Base-by-base conservation (phyloP, 2,329 filamentous ascomycete species). In the Phialocephala sp. region DNA sequence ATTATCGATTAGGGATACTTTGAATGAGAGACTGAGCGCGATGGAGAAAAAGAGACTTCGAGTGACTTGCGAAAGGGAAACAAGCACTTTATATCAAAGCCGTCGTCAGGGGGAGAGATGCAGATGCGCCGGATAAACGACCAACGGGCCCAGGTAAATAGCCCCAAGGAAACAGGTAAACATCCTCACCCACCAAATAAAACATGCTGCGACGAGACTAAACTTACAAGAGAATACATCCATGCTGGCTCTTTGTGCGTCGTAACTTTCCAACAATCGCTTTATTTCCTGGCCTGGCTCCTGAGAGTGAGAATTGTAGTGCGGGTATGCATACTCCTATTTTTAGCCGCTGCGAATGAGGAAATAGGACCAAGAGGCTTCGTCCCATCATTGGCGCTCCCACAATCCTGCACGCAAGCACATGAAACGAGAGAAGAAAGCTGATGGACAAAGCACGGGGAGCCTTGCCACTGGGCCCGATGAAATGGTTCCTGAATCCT, bases 391-490 rank as follows among this genome's bases (percentile, higher is more conserved):
- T 20, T 39, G 18, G 55, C 36, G 32, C 20, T 57, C 55, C 55
- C 55, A 18, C 27, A 35, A 24, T 54, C 50, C 50, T 54, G 50
- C 55, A 57, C 55, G 55, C 55, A 41, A 57, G 32, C 55, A 57
- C 55, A 57, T 57, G 55, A 57, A 57, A 57, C 52, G 27, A 35
- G 27, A 8, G 35, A 12, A 56, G 27, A 24, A 56, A 35, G 15
- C n/a, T 37, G 55, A 24, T 39, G 12, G 35, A 24, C 4, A 27
- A 37, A 22, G 32, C 32, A 41, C 20, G 35, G 36, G 39, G 32
- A 39, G 55, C 55, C 36, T 36, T 20, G 55, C 35, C 55, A 57
- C 36, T 57, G 50, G 50, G 22, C 11, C 35, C 32, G 15, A 22
- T 5, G 15, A 24, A 36, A 39, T 22, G 32, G 36, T 57, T 9